Evolutionary conservation across 1,284 basidiomycete genomes (phyloP), one percentile per base, ranked within the genome.

Genomic region (Leccinum pachyderme): DNA sequence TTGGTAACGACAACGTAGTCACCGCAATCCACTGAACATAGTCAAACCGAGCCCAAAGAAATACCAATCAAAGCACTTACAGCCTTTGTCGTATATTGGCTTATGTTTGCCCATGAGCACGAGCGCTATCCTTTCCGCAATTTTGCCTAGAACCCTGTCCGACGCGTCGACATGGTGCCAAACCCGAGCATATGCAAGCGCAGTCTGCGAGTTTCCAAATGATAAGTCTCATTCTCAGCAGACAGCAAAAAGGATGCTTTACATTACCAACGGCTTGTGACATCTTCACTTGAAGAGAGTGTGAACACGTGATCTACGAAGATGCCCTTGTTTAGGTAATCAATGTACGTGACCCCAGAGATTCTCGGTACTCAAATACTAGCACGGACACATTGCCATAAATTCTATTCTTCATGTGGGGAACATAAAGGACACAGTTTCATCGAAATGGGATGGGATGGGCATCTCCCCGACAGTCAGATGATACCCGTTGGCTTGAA

Each of bases 51-150:
- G 22, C 9, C 47, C 4, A 28, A 12, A 41, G 37, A 28, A 9
- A 45, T 45, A 7, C 28, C 8, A 24, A 18, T 4, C 0, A 51
- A 5, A n/a, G 46, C 4, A 75, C 86, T 58, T 63, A 93, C 94
- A 84, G 63, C 87, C 82, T 24, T 92, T 93, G 74, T 98, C 93
- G 65, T 93, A 98, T 50, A 97, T 93, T 18, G 97, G 96, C 72
- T 99, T 99, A 75, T 99, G 93, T 77, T 99, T 99, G 70, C 97
- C 97, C 95, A 98, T 98, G 53, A 99, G 81, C 27, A 94, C 92
- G 55, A 91, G 83, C 0, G 97, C 97, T 68, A 99, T 97, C 46
- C 93, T 85, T 65, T 92, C 89, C 6, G 96, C 95, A 6, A 98
- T 83, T 75, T 95, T 93, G 67, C 96, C 97, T 15, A 99, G 81